A percentile compares a stretch with the other conserved stretches of the same genome.
These are phyloP conservation scores for Clarireedia paspali DNA, from an alignment of 2,329 filamentous ascomycete species.

Conservation along the genomic window DNA sequence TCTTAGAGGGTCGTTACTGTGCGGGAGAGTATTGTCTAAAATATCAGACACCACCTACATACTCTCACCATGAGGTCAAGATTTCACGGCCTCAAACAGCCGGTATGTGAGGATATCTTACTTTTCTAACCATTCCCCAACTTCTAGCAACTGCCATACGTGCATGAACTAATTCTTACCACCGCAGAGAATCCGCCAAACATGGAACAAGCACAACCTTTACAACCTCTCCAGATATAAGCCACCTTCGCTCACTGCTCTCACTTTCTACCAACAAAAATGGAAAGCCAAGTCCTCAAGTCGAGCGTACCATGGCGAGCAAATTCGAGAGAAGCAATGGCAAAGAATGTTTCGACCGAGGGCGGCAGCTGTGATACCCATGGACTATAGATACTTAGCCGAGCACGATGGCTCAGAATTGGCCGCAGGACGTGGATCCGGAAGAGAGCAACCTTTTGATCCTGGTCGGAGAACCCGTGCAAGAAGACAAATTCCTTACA, in stretches of 20 bases:
- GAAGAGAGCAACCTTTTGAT: constrained; percentile 33
- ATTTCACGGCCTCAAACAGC: constrained; percentile 6
- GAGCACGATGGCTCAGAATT: constrained; percentile 72
- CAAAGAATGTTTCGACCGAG: constrained; percentile 82
- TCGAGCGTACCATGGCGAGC: constrained; percentile 88
- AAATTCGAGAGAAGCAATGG: constrained; percentile 90
- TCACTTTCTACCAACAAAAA: constrained; percentile 97
- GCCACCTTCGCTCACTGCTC: constrained; percentile 34
- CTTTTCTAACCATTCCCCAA: background rate
- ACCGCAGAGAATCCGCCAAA: constrained; percentile 78
- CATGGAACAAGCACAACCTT: constrained; percentile 96
- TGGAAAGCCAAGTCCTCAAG: constrained; percentile 81
- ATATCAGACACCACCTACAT: background rate
- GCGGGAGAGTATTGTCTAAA: background rate
- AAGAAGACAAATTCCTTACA: constrained; percentile 63
- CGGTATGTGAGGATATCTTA: constrained; percentile 4
- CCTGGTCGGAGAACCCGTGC: constrained; percentile 41
- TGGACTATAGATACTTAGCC: constrained; percentile 76
- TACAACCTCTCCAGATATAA: constrained; percentile 68
- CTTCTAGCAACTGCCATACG: background rate
- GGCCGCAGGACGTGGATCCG: constrained; percentile 77
- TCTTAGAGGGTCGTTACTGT: background rate
- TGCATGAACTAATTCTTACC: background rate
- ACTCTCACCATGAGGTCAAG: constrained; percentile 8
- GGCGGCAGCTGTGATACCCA: constrained; percentile 74